A percentile compares a stretch with the other conserved stretches of the same genome.
Conservation (phyloP, 2,329 filamentous ascomycete genomes). For the Penicillium brevicompactum region DNA sequence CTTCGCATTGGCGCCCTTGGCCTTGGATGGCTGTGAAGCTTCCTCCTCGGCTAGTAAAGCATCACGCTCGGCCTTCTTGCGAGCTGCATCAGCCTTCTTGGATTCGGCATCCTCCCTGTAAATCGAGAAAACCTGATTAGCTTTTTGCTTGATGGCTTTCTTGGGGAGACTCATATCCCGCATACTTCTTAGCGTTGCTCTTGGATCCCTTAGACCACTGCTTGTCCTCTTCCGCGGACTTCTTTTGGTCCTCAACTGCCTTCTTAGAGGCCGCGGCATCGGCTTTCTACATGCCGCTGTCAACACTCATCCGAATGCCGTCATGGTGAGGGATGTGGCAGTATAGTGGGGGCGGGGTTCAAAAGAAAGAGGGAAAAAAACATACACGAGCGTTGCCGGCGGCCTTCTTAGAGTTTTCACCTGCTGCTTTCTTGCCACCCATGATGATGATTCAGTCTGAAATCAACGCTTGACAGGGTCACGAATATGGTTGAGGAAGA, state of each 20-base stretch:
- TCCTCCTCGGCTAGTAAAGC: constrained; percentile 84
- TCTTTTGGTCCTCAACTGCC: constrained; percentile 68
- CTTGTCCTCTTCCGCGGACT: constrained; percentile 67
- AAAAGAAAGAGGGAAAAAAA: constrained; percentile 7
- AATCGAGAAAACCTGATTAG: neutral
- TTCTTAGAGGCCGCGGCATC: constrained; percentile 81
- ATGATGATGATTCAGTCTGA: constrained; percentile 50
- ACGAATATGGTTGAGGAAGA: constrained; percentile 3
- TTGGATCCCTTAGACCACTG: constrained; percentile 89
- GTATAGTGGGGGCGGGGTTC: constrained; percentile 31
- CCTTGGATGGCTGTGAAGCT: constrained; percentile 60
- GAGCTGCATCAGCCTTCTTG: constrained; percentile 78
- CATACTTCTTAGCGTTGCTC: constrained; percentile 82
- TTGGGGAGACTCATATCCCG: constrained; percentile 19
- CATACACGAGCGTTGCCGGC: constrained; percentile 72
- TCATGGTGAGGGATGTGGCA: constrained; percentile 6
- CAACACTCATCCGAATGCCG: constrained; percentile 12
- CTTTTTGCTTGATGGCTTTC: neutral
- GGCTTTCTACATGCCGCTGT: constrained; percentile 67
- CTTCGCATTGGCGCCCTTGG: constrained; percentile 61
- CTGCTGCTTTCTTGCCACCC: constrained; percentile 68
- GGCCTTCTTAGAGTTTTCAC: constrained; percentile 84
- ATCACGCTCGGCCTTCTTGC: constrained; percentile 91
- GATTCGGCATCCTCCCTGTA: constrained; percentile 78
- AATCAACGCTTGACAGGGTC: constrained; percentile 5